Evolutionary conservation across 2,329 filamentous ascomycete species (phyloP).

Genomic region (Apiospora saccharicola): DNA sequence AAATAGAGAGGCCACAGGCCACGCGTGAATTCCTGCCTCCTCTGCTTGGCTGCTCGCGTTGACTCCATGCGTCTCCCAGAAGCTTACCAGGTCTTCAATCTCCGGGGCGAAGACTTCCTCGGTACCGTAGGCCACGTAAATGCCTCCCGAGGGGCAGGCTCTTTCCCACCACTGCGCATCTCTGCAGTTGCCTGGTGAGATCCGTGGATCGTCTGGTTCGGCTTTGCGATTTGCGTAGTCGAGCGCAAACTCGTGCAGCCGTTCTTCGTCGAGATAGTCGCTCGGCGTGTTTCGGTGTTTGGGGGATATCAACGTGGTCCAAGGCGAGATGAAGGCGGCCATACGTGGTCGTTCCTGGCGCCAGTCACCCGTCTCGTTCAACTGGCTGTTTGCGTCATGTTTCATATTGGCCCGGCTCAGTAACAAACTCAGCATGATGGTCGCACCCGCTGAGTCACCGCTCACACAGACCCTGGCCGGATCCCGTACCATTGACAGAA

Average conservation of each 20-base stretch:
- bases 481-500: constrained; percentile 65
- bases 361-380: constrained; percentile 45
- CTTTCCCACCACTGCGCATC: constrained; percentile 71
- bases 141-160: constrained; percentile 71
- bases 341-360: constrained; percentile 52
- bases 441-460: constrained; percentile 83
- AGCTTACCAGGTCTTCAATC: constrained; percentile 65
- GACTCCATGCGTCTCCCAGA: constrained; percentile 61
- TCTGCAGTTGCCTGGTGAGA: constrained; percentile 76
- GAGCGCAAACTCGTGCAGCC: constrained; percentile 72
- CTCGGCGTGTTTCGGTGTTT: constrained; percentile 73
- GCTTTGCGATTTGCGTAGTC: constrained; percentile 67
- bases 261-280: constrained; percentile 76
- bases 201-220: constrained; percentile 59
- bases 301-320: constrained; percentile 75
- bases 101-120: constrained; percentile 82
- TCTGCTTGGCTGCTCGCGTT: constrained; percentile 67
- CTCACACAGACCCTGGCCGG: constrained; percentile 72
- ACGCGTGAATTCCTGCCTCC: constrained; percentile 76
- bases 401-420: constrained; percentile 66
- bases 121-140: constrained; percentile 74
- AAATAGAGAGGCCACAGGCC: constrained; percentile 77
- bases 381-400: constrained; percentile 36
- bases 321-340: constrained; percentile 80
- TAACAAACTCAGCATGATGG: constrained; percentile 75